Base-by-base conservation (phyloP, 2,329 filamentous ascomycete species). In the Clonostachys sp. region DNA sequence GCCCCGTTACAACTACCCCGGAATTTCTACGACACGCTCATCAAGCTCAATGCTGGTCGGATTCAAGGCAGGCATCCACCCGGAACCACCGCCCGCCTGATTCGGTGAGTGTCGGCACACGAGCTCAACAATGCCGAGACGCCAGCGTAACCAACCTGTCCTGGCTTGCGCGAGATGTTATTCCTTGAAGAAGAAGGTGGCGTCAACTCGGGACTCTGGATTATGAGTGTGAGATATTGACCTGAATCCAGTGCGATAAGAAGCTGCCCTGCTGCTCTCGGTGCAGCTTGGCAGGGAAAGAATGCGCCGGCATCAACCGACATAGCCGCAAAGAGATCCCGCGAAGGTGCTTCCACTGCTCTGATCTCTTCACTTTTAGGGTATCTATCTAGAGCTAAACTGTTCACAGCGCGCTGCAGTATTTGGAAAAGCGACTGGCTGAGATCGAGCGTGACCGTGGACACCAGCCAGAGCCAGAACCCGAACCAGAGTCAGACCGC, bases 151-250 rank as follows among this genome's bases (percentile, higher is more conserved):
- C 24, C 24, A 30, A 30, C 24, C 24, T 10, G 24, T 30, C 24
- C 6, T 30, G 5, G 53, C 53, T 16, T 55, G 53, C 41, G 44
- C 53, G 13, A 48, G 53, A 18, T 55, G 51, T 34, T 50, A 49
- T 34, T 17, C 44, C 16, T 41, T 47, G 17, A 49, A 51, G 34
- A 44, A 53, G 48, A 51, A 48, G 41, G 47, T 51, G 18, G 14
- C 24, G 44, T 36, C 16, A 17, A 30, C 13, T 18, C 12, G 24
- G 24, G 24, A 10, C 6, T 30, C 3, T 30, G 9, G 24, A 30
- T 30, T 30, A 30, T 10, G 24, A 24, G 8, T 9, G 24, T 30
- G 24, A 5, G 14, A 33, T 34, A 16, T 44, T 44, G 41, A 33
- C 30, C 5, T 44, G 12, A n/a, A 9, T 17, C 8, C 34, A 53